Percentiles rank a stretch among this genome's conserved stretches.
Evolutionary conservation across 139 green algal genomes (phyloP).

Genomic region (Chlamydomonas sp.): DNA sequence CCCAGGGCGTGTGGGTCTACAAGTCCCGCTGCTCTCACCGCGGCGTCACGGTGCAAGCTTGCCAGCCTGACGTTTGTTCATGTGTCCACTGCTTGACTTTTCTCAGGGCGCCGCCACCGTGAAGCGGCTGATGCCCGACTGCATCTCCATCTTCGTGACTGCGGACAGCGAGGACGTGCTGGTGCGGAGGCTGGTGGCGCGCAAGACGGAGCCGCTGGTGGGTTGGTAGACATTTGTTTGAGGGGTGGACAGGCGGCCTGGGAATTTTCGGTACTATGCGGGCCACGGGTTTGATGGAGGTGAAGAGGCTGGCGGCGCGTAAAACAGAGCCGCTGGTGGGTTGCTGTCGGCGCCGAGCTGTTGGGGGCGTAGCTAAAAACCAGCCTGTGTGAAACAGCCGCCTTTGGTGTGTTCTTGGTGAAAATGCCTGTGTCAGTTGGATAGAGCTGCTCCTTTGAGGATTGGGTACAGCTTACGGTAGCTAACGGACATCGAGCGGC

Average conservation of each 20-base stretch:
- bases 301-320: slow-evolving; percentile 75
- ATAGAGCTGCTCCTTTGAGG: no score
- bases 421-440: no score
- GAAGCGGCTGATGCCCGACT: slow-evolving; percentile 78
- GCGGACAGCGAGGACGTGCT: slow-evolving; percentile 86
- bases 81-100: background rate
- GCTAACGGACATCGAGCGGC: no score
- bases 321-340: slow-evolving; percentile 83
- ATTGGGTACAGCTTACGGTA: no score
- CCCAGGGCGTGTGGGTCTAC: background rate
- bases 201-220: slow-evolving; percentile 88
- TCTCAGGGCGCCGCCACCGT: slow-evolving; percentile 87
- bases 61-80: background rate
- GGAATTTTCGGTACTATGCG: no score
- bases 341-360: no score
- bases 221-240: slow-evolving; percentile 10
- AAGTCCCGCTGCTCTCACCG: background rate
- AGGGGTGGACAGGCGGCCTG: background rate
- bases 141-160: slow-evolving; percentile 89
- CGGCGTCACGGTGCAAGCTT: background rate
- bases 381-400: no score
- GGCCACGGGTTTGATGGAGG: slow-evolving; percentile 51
- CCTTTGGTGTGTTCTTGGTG: no score
- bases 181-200: slow-evolving; percentile 78
- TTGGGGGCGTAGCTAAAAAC: no score